Base-by-base conservation (phyloP, 169 alveolate species). In the Amoebophrya sp. region DNA sequence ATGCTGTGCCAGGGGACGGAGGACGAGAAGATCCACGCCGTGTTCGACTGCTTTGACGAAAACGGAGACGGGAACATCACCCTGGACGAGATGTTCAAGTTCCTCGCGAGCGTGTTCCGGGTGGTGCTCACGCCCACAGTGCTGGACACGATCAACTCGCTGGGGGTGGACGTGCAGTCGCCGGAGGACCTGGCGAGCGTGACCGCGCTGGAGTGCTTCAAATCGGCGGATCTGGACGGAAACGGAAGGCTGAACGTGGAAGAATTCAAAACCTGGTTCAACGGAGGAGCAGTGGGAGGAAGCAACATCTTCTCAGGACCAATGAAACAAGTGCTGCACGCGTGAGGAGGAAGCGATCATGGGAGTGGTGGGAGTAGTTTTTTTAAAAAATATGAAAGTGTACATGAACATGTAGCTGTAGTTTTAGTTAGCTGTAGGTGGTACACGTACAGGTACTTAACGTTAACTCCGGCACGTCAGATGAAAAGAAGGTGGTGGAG, bases 181-280 rank as follows among this genome's bases (percentile, higher is more conserved):
- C 50, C 90, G 34, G 90, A 88, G 40, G 78, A 20, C n/a, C 50
- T 88, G 38, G 90, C 90, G 7, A 7, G 70, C 34, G 70, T 88
- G 70, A 88, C 90, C 40, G 90, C 90, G 23, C 26, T 41, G 90
- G 90, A 42, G 90, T 88, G 90, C 90, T 42, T 88, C 78, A 58
- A 58, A 29, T 2, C 29, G 29, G 78, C 34, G 10, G 78, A 58
- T 29, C 2, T n/a, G 78, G 78, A 58, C 26, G 34, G 34, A 1
- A 58, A 16, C 38, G 78, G 78, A 2, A 58, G 34, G 29, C 78
- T 58, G 26, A n/a, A n/a, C 78, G 78, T 58, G 39, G 78, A 58
- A 16, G 39, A 58, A n/a, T 58, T 58, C 78, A 58, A 58, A 29
- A 13, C 7, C 10, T 58, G 78, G 78, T 58, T 58, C 23, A 7